Evolutionary conservation across 2,329 filamentous ascomycete genomes (phyloP).

Genomic region (Spiromastix sp.): DNA sequence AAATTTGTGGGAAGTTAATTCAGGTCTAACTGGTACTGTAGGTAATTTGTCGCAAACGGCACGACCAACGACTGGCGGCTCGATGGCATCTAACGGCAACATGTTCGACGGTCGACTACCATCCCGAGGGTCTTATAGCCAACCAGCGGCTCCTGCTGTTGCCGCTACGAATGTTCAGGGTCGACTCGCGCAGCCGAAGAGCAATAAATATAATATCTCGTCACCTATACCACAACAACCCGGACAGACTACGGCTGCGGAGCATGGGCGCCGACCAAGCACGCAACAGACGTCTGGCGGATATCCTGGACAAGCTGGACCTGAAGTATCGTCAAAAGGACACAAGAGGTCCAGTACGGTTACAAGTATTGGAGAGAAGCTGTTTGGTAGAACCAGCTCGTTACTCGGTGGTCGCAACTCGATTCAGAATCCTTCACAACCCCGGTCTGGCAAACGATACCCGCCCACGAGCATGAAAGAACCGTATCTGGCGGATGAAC

Average conservation of each 20-base stretch:
- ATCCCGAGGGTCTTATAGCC: slow-evolving; percentile 72
- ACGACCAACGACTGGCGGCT: slow-evolving; percentile 72
- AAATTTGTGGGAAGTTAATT: slow-evolving; percentile 44
- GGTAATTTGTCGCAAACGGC: slow-evolving; percentile 35
- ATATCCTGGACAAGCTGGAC: slow-evolving; percentile 35
- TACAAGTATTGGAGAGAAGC: slow-evolving; percentile 70
- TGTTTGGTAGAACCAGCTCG: slow-evolving; percentile 75
- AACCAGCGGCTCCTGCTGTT: slow-evolving; percentile 76
- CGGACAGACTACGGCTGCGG: slow-evolving; percentile 46
- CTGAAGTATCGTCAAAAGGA: slow-evolving; percentile 33
- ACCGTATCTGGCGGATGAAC: slow-evolving; percentile 48
- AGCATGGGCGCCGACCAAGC: slow-evolving; percentile 52
- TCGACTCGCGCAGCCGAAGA: slow-evolving; percentile 71
- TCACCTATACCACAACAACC: slow-evolving; percentile 51
- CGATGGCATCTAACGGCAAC: slow-evolving; percentile 55
- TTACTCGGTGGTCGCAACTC: slow-evolving; percentile 55
- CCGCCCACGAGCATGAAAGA: slow-evolving; percentile 75
- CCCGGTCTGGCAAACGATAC: slow-evolving; percentile 55
- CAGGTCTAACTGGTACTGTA: slow-evolving; percentile 46
- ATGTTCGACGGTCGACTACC: slow-evolving; percentile 47
- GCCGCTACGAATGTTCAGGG: slow-evolving; percentile 84
- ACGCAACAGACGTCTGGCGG: slow-evolving; percentile 35
- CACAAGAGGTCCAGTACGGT: slow-evolving; percentile 67
- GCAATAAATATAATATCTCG: slow-evolving; percentile 60
- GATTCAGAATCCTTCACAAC: slow-evolving; percentile 27